Conservation (phyloP, 805 yeast species). For the Ogataea dorogensis region DNA sequence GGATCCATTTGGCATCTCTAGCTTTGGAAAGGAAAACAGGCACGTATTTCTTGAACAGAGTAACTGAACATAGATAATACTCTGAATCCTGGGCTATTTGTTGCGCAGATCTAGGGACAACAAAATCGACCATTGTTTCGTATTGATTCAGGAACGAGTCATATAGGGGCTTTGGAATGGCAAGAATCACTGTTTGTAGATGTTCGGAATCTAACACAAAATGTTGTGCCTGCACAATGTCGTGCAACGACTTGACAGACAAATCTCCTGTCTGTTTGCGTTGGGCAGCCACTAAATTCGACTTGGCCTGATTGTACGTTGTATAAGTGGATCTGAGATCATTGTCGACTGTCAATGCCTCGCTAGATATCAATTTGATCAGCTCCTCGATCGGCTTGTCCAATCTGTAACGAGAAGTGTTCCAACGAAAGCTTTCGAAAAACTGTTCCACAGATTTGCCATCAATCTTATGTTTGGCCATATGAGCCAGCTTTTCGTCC, state of each 20-base stretch:
- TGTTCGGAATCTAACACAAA: conserved; percentile 86
- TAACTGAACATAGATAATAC: conserved; percentile 69
- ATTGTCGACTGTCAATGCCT: conserved; percentile 77
- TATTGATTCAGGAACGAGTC: conserved; percentile 64
- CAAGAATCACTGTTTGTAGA: conserved; percentile 80
- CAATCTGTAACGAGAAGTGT: conserved; percentile 76
- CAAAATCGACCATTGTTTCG: conserved; percentile 75
- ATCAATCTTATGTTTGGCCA: conserved; percentile 33
- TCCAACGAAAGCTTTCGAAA: conserved; percentile 81
- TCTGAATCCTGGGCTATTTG: conserved; percentile 72
- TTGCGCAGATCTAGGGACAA: conserved; percentile 87
- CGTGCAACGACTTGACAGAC: conserved; percentile 86
- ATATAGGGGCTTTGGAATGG: conserved; percentile 70
- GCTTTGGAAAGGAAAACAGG: conserved; percentile 66
- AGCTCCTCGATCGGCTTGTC: conserved; percentile 81
- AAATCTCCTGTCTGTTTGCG: conserved; percentile 92
- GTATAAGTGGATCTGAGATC: conserved; percentile 80
- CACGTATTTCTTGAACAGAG: conserved; percentile 79
- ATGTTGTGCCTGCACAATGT: conserved; percentile 77
- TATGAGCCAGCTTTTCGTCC: conserved; percentile 19
- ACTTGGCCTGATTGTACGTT: conserved; percentile 76
- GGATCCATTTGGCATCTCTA: conserved; percentile 86
- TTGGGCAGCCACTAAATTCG: conserved; percentile 83
- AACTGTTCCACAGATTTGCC: conserved; percentile 56
- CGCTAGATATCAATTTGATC: conserved; percentile 65